Evolutionary conservation across 768 basidiomycete species (phyloP).

Genomic region (Gymnopilus junonius): DNA sequence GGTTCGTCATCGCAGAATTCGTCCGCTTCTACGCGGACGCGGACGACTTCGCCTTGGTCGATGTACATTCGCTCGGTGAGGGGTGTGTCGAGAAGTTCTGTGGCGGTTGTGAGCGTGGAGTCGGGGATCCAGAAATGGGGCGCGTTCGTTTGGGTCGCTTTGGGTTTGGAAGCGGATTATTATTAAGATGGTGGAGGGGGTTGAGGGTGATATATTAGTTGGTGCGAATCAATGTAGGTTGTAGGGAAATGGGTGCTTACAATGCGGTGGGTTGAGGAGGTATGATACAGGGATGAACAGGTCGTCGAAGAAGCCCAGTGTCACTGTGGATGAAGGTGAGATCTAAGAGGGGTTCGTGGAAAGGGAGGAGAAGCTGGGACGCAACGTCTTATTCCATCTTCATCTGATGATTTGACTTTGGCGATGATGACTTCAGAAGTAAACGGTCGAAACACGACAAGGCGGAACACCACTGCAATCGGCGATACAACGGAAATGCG

Average conservation of each 20-base stretch:
- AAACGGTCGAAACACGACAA: constrained; percentile 93
- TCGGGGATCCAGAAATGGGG: constrained; percentile 84
- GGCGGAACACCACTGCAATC: constrained; percentile 75
- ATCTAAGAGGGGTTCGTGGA: neutral
- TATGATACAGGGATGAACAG: constrained; percentile 82
- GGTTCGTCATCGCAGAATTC: constrained; percentile 89
- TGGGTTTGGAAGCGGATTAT: neutral
- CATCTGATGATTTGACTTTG: constrained; percentile 85
- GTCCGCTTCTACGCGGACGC: constrained; percentile 79
- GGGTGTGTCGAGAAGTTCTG: constrained; percentile 73
- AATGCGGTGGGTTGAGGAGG: constrained; percentile 80
- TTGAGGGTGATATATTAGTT: neutral
- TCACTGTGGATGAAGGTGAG: constrained; percentile 51
- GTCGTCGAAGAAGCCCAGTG: constrained; percentile 93
- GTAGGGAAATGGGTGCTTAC: constrained; percentile 44
- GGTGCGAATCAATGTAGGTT: neutral
- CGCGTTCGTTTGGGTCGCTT: constrained; percentile 83
- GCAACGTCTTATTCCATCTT: constrained; percentile 82
- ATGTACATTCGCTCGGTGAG: constrained; percentile 77
- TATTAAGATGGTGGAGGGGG: neutral
- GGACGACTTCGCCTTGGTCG: constrained; percentile 74
- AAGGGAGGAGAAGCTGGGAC: constrained; percentile 30
- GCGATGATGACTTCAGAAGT: constrained; percentile 88
- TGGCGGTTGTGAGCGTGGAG: constrained; percentile 51
- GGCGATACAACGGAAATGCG: neutral